Evolutionary conservation across 106 monocot genomes (phyloP).

Genomic region (Ottelia alismoides): DNA sequence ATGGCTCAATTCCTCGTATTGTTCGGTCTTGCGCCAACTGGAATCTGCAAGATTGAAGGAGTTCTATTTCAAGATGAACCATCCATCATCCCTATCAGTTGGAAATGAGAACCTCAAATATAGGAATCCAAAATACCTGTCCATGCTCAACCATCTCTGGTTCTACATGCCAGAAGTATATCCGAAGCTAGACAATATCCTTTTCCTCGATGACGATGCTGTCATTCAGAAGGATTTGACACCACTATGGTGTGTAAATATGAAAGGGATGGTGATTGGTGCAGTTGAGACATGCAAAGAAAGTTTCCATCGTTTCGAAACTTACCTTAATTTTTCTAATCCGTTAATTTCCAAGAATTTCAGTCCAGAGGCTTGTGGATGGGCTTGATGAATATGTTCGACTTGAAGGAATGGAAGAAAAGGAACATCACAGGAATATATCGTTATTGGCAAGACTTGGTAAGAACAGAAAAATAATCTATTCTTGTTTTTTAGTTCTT

Average conservation of each 20-base stretch:
- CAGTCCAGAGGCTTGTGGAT: conserved; percentile 32
- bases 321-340: conserved; percentile 50
- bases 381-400: conserved; percentile 62
- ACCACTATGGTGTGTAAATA: conserved; percentile 44
- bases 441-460: conserved; percentile 49
- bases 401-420: conserved; percentile 40
- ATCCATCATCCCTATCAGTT: conserved; percentile 26
- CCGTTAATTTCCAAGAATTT: conserved; percentile 35
- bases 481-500: no score
- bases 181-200: conserved; percentile 45
- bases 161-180: conserved; percentile 56
- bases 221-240: conserved; percentile 54
- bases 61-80: conserved; percentile 34
- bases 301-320: conserved; percentile 24
- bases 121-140: conserved; percentile 49
- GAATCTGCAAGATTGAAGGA: conserved; percentile 35
- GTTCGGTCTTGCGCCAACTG: conserved; percentile 31
- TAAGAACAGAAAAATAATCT: no score
- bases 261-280: conserved; percentile 58
- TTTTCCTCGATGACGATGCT: conserved; percentile 58
- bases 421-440: conserved; percentile 40
- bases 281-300: conserved; percentile 46
- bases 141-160: conserved; percentile 52
- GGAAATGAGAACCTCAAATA: conserved; percentile 31
- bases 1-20: conserved; percentile 47